These are phyloP conservation scores for Coleophoma eucalyptorum DNA, from an alignment of 2,329 filamentous ascomycete genomes.

Conservation along the genomic window DNA sequence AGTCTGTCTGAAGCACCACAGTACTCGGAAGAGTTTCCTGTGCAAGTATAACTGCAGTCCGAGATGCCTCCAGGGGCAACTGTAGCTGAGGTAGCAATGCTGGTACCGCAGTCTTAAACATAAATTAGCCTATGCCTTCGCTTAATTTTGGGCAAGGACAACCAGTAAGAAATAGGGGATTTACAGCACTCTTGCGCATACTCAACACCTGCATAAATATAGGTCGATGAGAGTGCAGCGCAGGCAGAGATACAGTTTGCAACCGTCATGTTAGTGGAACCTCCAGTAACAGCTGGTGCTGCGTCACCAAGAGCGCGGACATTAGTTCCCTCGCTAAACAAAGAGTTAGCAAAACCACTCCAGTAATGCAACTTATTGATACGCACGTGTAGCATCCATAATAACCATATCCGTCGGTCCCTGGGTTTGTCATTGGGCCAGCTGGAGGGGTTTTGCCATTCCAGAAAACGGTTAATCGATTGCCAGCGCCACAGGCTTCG, in stretches of 20 bases:
- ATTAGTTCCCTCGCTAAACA: constrained; percentile 12
- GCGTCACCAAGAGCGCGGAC: constrained; percentile 12
- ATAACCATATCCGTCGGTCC: constrained; percentile 10
- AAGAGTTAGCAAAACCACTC: too few species aligned
- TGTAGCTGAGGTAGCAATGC: constrained; percentile 2
- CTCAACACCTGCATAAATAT: constrained; percentile 39
- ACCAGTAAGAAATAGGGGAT: background rate
- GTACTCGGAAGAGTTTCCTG: constrained; percentile 20
- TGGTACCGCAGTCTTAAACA: constrained; percentile 6
- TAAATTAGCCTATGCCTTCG: too few species aligned
- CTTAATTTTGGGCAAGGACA: too few species aligned
- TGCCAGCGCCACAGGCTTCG: constrained; percentile 23
- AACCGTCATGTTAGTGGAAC: constrained; percentile 13
- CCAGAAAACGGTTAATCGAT: constrained; percentile 19
- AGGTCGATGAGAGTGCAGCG: constrained; percentile 17
- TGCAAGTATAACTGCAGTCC: constrained; percentile 20
- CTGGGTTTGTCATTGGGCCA: constrained; percentile 15
- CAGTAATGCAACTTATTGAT: background rate
- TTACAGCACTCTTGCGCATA: constrained; percentile 40
- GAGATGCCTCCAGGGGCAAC: constrained; percentile 5
- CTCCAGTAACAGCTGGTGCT: constrained; percentile 11
- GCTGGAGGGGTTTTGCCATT: constrained; percentile 15
- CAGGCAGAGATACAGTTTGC: constrained; percentile 15
- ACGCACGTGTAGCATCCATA: constrained; percentile 19
- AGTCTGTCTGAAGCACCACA: constrained; percentile 19